Evolutionary conservation across 1,139 yeast species (phyloP).

Genomic region (Nakaseomyces delphensis): DNA sequence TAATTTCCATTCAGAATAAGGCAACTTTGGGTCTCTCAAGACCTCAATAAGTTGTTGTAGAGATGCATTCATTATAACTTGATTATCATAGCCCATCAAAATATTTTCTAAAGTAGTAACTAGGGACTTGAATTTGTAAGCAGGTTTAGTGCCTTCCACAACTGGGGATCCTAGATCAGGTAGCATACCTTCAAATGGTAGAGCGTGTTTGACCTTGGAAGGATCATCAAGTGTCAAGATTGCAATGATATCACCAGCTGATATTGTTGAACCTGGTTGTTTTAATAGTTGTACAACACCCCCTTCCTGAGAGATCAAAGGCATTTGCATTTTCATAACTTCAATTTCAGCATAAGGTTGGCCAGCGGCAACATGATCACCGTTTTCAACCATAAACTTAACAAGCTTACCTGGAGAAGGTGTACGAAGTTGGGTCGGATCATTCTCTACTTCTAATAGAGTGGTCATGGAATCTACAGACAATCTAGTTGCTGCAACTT

Average conservation of each 20-base stretch:
- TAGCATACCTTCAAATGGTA: conserved; percentile 88
- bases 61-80: conserved; percentile 81
- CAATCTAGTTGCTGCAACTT: conserved; percentile 89
- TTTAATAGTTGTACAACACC: conserved; percentile 88
- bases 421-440: conserved; percentile 95
- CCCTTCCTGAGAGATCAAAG: conserved; percentile 81
- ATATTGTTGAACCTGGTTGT: conserved; percentile 96
- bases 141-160: conserved; percentile 75
- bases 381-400: conserved; percentile 85
- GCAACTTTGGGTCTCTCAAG: conserved; percentile 71
- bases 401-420: conserved; percentile 98
- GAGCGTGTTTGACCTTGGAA: conserved; percentile 91
- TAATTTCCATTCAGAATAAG: conserved; percentile 85
- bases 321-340: conserved; percentile 98
- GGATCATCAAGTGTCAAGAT: conserved; percentile 93
- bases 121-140: conserved; percentile 57
- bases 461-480: conserved; percentile 95
- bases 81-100: conserved; percentile 87
- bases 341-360: conserved; percentile 97
- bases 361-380: conserved; percentile 87
- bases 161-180: conserved; percentile 82
- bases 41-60: conserved; percentile 63
- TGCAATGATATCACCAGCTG: conserved; percentile 95
- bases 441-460: conserved; percentile 85
- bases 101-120: conserved; percentile 63